These are phyloP conservation scores for Colletotrichum lini DNA, from an alignment of 2,329 filamentous ascomycete genomes.

Conservation along the genomic window DNA sequence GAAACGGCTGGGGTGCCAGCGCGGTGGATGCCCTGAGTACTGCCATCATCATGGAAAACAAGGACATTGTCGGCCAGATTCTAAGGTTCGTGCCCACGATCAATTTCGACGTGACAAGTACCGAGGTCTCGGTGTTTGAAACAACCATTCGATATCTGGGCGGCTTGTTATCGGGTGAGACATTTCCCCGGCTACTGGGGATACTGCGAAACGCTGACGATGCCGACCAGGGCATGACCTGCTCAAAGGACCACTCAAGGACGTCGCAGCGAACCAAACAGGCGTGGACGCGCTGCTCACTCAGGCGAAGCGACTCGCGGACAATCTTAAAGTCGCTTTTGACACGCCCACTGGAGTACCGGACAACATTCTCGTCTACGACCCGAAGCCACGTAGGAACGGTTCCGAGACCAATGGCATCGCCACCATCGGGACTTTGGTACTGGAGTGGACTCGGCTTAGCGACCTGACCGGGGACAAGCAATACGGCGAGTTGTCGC, in stretches of 20 bases:
- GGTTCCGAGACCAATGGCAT: conserved; percentile 75
- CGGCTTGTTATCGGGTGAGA: conserved; percentile 79
- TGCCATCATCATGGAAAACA: conserved; percentile 81
- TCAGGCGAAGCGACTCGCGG: conserved; percentile 79
- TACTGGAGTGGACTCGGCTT: conserved; percentile 87
- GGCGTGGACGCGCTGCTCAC: conserved; percentile 72
- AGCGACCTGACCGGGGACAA: conserved; percentile 80
- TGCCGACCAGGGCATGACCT: conserved; percentile 74
- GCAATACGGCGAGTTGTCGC: conserved; percentile 76
- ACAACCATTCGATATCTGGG: conserved; percentile 91
- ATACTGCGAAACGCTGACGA: neutral
- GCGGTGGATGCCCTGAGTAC: conserved; percentile 87
- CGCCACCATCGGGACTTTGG: conserved; percentile 82
- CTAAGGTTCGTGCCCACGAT: conserved; percentile 79
- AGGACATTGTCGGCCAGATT: conserved; percentile 78
- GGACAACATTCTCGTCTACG: conserved; percentile 76
- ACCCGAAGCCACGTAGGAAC: conserved; percentile 63
- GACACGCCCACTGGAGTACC: conserved; percentile 83
- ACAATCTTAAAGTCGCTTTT: conserved; percentile 83
- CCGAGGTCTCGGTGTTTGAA: conserved; percentile 84
- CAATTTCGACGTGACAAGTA: conserved; percentile 75
- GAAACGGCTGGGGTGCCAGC: conserved; percentile 88
- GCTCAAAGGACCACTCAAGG: conserved; percentile 74
- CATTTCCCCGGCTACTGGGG: neutral
- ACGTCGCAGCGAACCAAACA: conserved; percentile 59